Evolutionary conservation across 768 basidiomycete species (phyloP), one percentile per base, ranked within the genome.

Genomic region (Mrakia blollopis): DNA sequence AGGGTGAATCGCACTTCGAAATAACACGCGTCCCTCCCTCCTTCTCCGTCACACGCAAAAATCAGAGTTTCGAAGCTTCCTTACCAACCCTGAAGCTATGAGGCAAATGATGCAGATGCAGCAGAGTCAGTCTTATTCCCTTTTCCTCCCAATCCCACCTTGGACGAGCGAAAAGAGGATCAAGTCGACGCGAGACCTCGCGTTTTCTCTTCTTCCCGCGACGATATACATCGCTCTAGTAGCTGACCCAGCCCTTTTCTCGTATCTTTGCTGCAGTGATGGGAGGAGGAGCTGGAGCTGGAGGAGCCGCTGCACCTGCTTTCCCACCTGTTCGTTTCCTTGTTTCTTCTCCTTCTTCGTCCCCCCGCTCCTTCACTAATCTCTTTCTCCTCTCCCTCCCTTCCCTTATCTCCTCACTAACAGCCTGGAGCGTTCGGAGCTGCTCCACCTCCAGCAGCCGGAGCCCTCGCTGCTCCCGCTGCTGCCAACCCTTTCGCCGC

Each of bases 41-140:
- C 18, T 14, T 50, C 21, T 18, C 16, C n/a, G n/a, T n/a, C n/a
- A n/a, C n/a, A n/a, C n/a, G n/a, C n/a, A n/a, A n/a, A n/a, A 21
- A 50, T 21, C 47, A 50, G 47, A 70, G 67, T 78, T 78, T n/a
- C 28, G 77, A 28, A 39, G 62, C 16, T 62, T 78, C 28, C 72
- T 77, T 4, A 57, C 77, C 41, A 74, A 78, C 37, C 77, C 77
- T 9, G 77, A 78, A 18, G 50, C 73, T 0, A 35, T 78, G 28
- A 14, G 67, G 1, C 77, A 78, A 61, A 78, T 78, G 77, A 74
- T 73, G 41, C 77, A 78, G 68, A 78, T 78, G 77, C 65, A 68
- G 30, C 32, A 62, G 47, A 76, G 74, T 75, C 30, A 68, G 74
- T 68, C 16, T 9, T 35, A n/a, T 50, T 18, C 7, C 25, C 37